A percentile compares a stretch with the other conserved stretches of the same genome.
These are phyloP conservation scores for Apiospora sp. DNA, from an alignment of 2,329 filamentous ascomycete genomes.

Conservation along the genomic window DNA sequence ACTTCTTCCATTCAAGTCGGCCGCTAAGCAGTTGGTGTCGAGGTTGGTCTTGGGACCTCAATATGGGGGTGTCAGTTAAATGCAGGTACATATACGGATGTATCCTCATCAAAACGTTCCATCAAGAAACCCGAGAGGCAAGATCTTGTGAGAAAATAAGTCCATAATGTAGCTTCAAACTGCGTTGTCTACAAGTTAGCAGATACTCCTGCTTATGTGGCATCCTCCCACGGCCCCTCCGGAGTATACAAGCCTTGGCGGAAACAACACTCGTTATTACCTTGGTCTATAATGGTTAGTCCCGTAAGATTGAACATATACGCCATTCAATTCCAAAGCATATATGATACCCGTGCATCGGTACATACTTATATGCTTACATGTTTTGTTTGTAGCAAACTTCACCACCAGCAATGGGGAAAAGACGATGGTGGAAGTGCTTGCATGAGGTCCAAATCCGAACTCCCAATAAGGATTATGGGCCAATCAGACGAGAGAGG, in stretches of 20 bases:
- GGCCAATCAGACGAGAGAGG: background rate
- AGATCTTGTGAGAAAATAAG: background rate
- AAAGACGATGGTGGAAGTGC: background rate
- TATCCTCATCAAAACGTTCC: background rate
- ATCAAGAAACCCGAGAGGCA: background rate
- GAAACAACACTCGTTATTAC: background rate
- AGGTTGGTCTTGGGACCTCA: background rate
- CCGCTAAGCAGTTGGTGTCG: background rate
- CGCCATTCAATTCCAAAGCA: too few relatives aligned
- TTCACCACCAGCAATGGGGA: background rate
- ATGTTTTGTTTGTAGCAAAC: background rate
- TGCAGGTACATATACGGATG: too few relatives aligned
- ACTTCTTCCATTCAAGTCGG: too few relatives aligned
- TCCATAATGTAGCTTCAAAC: background rate
- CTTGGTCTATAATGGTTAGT: background rate
- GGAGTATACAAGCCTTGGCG: conserved; percentile 4
- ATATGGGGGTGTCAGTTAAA: too few relatives aligned
- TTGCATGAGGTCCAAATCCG: background rate
- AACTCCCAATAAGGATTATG: conserved; percentile 7
- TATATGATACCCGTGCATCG: background rate
- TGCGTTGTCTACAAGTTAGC: background rate
- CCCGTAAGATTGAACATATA: background rate
- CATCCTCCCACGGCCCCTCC: background rate
- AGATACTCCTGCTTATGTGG: background rate
- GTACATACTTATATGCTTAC: background rate